Evolutionary conservation across 192 early-diverging fungal genomes (phyloP), one percentile per base, ranked within the genome.

Genomic region (Coemansia sp.): DNA sequence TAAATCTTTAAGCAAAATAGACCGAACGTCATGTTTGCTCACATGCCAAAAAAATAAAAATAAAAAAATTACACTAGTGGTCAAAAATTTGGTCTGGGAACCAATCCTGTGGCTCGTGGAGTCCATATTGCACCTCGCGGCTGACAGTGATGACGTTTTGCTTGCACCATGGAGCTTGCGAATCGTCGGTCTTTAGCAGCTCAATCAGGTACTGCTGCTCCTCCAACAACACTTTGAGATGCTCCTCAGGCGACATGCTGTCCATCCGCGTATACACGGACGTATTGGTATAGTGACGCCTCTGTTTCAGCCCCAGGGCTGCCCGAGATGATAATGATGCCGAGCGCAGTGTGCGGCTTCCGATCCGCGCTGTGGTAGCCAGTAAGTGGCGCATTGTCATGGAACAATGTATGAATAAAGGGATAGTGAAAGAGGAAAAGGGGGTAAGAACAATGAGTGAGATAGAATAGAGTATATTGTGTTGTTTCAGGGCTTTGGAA

Each of bases 181-280:
- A 71, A 36, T 83, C 80, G 38, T 83, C 80, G 11, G 47, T 64
- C 29, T 78, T 75, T 67, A 83, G 80, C 63, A 83, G 72, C 33
- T 77, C 75, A 41, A 43, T 67, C 61, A 83, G 69, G 72, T 83
- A 78, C 55, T 57, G 68, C 42, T 83, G 76, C 72, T 81, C 79
- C 59, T 72, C 79, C 38, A 73, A 18, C 24, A 81, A 60, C n/a
- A 47, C 63, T 46, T 65, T 59, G 55, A 81, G 61, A 13, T 67
- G 68, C 54, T 81, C 68, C 59, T 76, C 75, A 46, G 60, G 63
- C 52, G 79, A 70, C 71, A 76, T 76, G 22, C 29, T 31, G 62
- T 81, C 79, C 38, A 61, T 57, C 36, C 74, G 74, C 24, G 79
- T 76, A 55, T 81, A 81, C 61, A 81, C 79, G 16, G 74, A 73